Conservation (phyloP, 2,329 filamentous ascomycete genomes). For the Colletotrichum sp. region DNA sequence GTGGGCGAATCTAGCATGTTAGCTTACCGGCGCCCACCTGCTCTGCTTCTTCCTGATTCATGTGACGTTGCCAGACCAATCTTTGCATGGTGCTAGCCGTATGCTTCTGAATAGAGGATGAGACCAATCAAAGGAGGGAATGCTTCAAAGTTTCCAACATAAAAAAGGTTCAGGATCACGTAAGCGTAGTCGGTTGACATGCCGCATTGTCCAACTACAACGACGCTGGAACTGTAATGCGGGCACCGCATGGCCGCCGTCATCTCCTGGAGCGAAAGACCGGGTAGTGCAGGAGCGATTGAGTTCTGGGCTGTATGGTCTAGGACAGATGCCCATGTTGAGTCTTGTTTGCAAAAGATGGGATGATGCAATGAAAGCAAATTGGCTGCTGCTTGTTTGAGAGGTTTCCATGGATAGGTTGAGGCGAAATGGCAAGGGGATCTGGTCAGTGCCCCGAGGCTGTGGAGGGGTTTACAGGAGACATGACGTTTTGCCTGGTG, state of each 20-base stretch:
- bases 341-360: background rate
- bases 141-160: background rate
- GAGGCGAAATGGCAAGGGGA: background rate
- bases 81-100: background rate
- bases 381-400: background rate
- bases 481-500: conserved; percentile 9
- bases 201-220: background rate
- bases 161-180: background rate
- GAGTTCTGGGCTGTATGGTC: background rate
- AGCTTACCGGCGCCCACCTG: background rate
- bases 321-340: background rate
- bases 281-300: background rate
- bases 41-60: background rate
- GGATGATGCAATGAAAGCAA: background rate
- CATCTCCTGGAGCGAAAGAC: background rate
- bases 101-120: background rate
- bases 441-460: background rate
- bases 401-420: background rate
- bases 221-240: background rate
- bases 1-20: background rate
- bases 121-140: background rate
- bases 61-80: background rate
- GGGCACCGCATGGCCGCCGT: background rate
- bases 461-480: background rate
- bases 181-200: background rate